Percentiles rank a stretch among this genome's conserved stretches.
These are phyloP conservation scores for Fusarium circinatum DNA, from an alignment of 2,329 filamentous ascomycete species.

Conservation along the genomic window DNA sequence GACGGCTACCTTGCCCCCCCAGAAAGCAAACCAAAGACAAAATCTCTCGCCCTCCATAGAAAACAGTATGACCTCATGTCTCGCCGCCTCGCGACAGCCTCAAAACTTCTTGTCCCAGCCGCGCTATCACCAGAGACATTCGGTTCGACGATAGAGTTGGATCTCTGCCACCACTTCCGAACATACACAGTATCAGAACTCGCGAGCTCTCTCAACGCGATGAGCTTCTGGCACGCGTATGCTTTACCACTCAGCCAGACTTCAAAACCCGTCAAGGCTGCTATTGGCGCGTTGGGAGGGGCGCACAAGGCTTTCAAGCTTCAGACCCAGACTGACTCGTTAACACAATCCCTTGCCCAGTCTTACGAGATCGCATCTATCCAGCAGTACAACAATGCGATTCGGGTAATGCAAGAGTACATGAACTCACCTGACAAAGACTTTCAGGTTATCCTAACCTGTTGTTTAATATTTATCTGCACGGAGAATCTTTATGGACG, in stretches of 20 bases:
- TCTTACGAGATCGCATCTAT: constrained; percentile 10
- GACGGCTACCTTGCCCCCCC: background rate
- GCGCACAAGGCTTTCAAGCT: constrained; percentile 21
- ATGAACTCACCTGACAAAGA: background rate
- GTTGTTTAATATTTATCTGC: constrained; percentile 25
- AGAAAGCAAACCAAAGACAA: background rate
- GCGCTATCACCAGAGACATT: background rate
- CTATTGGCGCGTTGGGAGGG: constrained; percentile 8
- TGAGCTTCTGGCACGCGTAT: constrained; percentile 9
- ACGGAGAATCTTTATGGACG: constrained; percentile 3
- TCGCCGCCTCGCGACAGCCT: background rate
- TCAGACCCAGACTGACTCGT: background rate
- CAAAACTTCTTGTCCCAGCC: constrained; percentile 3
- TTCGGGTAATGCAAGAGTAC: background rate
- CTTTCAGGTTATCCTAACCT: constrained; percentile 9
- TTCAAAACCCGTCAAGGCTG: background rate
- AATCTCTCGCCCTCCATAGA: background rate
- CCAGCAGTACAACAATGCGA: constrained; percentile 15
- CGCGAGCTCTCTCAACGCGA: background rate
- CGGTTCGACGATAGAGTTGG: background rate
- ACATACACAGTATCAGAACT: constrained; percentile 3
- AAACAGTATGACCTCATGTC: background rate
- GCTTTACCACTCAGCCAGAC: constrained; percentile 6
- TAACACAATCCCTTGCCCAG: background rate
- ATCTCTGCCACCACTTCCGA: constrained; percentile 17